phyloP scores from a whole-genome alignment of 257 asterid genomes.

The Fraxinus pennsylvanica region DNA sequence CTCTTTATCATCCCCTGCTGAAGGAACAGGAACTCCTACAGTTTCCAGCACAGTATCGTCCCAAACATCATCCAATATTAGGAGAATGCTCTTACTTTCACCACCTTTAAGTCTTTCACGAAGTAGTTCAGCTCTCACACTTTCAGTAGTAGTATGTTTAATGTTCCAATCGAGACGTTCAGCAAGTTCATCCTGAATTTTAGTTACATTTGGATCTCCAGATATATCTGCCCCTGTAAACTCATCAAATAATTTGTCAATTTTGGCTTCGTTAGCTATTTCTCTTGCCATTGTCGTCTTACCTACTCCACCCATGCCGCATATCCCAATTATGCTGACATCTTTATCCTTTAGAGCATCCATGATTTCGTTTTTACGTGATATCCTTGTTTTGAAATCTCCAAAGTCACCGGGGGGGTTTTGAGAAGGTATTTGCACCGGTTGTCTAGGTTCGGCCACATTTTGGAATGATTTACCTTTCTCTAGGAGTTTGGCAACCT shows the following conservation, averaged over 20 bases:
- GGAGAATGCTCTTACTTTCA: not conserved
- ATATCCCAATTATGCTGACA: slow-evolving; percentile 17
- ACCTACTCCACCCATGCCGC: slow-evolving; percentile 30
- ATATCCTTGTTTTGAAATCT: slow-evolving; percentile 18
- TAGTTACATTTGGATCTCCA: not conserved
- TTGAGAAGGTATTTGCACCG: not conserved
- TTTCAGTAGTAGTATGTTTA: too few species aligned
- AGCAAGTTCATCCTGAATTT: slow-evolving; percentile 22
- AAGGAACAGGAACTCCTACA: not conserved
- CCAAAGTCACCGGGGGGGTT: not conserved
- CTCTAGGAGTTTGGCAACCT: not conserved
- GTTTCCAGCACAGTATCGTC: not conserved
- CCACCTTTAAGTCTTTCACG: too few species aligned
- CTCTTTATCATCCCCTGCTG: not conserved
- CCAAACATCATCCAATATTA: not conserved
- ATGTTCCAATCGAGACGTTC: not conserved
- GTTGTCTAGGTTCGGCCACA: not conserved
- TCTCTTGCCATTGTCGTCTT: slow-evolving; percentile 20
- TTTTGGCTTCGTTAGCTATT: not conserved
- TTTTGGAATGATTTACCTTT: not conserved
- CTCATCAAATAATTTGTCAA: slow-evolving; percentile 20
- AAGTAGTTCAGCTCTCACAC: too few species aligned
- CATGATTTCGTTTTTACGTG: slow-evolving; percentile 5
- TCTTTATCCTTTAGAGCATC: slow-evolving; percentile 12
- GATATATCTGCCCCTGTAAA: not conserved